These are phyloP conservation scores for Capronia epimyces DNA, from an alignment of 2,329 filamentous ascomycete genomes.

Conservation along the genomic window DNA sequence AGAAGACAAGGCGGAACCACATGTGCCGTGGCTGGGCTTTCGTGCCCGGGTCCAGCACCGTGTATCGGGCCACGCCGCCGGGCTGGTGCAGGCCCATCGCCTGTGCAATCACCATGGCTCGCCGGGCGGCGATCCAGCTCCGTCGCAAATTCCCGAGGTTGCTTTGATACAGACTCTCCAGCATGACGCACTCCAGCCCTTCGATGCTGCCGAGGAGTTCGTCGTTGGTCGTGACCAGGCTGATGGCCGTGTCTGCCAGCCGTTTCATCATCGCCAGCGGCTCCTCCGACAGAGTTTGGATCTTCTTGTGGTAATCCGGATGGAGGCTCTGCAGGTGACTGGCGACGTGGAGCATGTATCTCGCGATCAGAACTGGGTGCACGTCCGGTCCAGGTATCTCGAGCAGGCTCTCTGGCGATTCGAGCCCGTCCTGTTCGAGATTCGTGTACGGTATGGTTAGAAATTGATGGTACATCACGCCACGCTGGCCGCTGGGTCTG, in stretches of 20 bases:
- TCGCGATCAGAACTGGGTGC: slow-evolving; percentile 40
- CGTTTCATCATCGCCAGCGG: slow-evolving; percentile 7
- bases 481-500: background rate
- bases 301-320: slow-evolving; percentile 21
- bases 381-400: background rate
- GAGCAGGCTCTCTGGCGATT: background rate
- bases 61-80: slow-evolving; percentile 8
- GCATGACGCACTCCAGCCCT: slow-evolving; percentile 40
- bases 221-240: slow-evolving; percentile 37
- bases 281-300: background rate
- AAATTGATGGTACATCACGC: background rate
- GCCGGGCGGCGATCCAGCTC: slow-evolving; percentile 37
- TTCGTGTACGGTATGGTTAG: slow-evolving; percentile 2
- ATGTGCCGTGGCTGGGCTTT: slow-evolving; percentile 29
- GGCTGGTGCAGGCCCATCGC: slow-evolving; percentile 39
- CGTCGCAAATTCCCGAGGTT: slow-evolving; percentile 41
- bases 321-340: slow-evolving; percentile 46
- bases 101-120: slow-evolving; percentile 41
- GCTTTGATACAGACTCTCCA: slow-evolving; percentile 38
- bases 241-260: slow-evolving; percentile 32
- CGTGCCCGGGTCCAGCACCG: slow-evolving; percentile 13
- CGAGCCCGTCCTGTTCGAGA: background rate
- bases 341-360: slow-evolving; percentile 44
- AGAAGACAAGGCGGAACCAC: slow-evolving; percentile 39
- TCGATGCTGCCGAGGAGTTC: slow-evolving; percentile 38